Percentiles rank a stretch among this genome's conserved stretches.
These are phyloP conservation scores for Nothopassalora personata DNA, from an alignment of 2,329 filamentous ascomycete species.

Conservation along the genomic window DNA sequence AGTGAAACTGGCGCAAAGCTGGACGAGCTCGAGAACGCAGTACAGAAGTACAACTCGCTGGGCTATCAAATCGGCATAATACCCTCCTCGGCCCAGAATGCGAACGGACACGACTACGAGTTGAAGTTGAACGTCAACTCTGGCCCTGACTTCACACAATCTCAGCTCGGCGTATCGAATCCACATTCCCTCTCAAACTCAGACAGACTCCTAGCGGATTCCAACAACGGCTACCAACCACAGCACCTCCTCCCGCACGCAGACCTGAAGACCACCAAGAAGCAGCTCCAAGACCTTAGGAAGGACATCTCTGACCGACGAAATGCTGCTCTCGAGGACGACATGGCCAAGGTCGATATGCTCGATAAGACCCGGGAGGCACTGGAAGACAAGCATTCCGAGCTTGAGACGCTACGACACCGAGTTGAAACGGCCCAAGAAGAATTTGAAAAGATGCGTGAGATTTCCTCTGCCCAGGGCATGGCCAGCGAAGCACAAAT, in stretches of 20 bases:
- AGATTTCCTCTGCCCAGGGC: constrained; percentile 75
- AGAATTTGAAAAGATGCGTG: constrained; percentile 90
- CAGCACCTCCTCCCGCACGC: constrained; percentile 82
- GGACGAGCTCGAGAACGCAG: constrained; percentile 84
- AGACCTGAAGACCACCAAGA: constrained; percentile 81
- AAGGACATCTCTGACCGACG: constrained; percentile 91
- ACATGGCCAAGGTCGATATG: constrained; percentile 91
- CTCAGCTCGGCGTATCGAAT: constrained; percentile 43
- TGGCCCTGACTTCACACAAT: constrained; percentile 62
- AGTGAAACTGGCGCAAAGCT: constrained; percentile 77
- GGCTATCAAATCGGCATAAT: constrained; percentile 93
- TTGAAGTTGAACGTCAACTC: constrained; percentile 76
- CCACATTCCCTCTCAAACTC: constrained; percentile 41
- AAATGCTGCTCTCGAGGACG: constrained; percentile 73
- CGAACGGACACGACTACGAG: constrained; percentile 80
- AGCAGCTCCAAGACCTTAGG: constrained; percentile 67
- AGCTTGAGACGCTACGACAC: constrained; percentile 88
- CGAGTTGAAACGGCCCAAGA: constrained; percentile 82
- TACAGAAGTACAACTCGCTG: constrained; percentile 88
- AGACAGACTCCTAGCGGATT: constrained; percentile 76
- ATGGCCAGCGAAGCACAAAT: constrained; percentile 87
- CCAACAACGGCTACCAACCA: constrained; percentile 81
- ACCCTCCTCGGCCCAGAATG: constrained; percentile 75
- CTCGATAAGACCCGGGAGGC: constrained; percentile 94
- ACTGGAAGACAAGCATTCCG: constrained; percentile 88